Evolutionary conservation across 2,329 filamentous ascomycete genomes (phyloP), one percentile per base, ranked within the genome.

Genomic region (Diaporthe citrichinensis): DNA sequence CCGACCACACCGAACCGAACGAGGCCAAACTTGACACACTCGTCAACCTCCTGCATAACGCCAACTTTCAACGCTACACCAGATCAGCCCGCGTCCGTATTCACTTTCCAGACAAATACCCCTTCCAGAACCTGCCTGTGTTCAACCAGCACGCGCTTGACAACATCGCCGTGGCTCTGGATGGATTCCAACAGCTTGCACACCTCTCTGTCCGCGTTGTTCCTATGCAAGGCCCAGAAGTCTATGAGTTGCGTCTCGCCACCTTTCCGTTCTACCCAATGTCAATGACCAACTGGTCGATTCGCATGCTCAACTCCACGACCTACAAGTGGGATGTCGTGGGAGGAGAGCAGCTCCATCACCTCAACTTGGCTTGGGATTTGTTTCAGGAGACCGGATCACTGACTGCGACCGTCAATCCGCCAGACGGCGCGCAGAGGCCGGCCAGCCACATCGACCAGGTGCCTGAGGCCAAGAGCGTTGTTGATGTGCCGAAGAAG

Each of bases 231-330:
- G 76, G 44, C 36, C 62, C 71, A 34, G 15, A 62, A 25, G 67
- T 62, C 65, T 77, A 77, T 25, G 76, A 77, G 44, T 51, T 77
- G 39, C 74, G 71, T 53, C 31, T 76, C 12, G 74, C 74, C 23
- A 15, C 65, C 41, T 77, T 76, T 39, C 76, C 76, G 0, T 77
- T 77, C 59, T 77, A 77, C 61, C 76, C 74, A 23, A 69, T 77
- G 57, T 15, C 36, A 10, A 65, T 77, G 61, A 77, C 67, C 31
- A 41, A 61, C 51, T 77, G 76, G 76, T 71, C 69, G 28, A 61
- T 76, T 36, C 53, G 53, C 44, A 55, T 39, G 55, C 58, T 77
- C 57, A 76, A 76, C 71, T 36, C 57, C n/a, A 31, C 14, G 7
- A 61, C 62, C 23, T 72, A 5, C 36, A 65, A 41, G 2, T 77